Percentiles rank a stretch among this genome's conserved stretches.
phyloP scores from a whole-genome alignment of 2,329 filamentous ascomycete genomes.

The Pyricularia sp. region DNA sequence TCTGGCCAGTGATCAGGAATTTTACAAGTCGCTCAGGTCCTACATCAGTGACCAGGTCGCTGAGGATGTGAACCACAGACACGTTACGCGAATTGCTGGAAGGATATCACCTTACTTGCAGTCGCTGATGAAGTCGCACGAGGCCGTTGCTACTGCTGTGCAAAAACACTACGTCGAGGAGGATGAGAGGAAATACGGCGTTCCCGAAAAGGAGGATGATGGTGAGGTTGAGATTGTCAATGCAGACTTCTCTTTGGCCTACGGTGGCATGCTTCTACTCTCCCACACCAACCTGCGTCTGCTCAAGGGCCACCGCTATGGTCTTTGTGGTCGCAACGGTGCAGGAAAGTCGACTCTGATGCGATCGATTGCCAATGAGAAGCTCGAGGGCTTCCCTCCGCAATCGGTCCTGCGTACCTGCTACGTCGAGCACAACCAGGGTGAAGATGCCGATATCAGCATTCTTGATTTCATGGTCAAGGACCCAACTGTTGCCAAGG shows the following conservation, averaged over 20 bases:
- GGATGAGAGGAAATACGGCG: conserved; percentile 76
- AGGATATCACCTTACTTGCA: conserved; percentile 65
- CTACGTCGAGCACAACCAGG: conserved; percentile 98
- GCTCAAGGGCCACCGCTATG: conserved; percentile 92
- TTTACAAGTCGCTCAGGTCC: conserved; percentile 50
- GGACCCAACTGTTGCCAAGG: conserved; percentile 71
- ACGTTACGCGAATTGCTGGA: conserved; percentile 56
- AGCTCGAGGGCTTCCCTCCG: conserved; percentile 90
- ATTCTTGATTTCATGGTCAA: conserved; percentile 88
- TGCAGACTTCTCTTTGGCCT: conserved; percentile 91
- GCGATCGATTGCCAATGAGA: conserved; percentile 89
- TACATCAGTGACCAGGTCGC: conserved; percentile 79
- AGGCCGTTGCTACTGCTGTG: conserved; percentile 58
- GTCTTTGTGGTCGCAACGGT: conserved; percentile 92
- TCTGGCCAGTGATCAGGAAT: conserved; percentile 44
- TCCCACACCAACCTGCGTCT: conserved; percentile 92
- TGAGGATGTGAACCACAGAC: conserved; percentile 75
- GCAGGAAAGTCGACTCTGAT: conserved; percentile 98
- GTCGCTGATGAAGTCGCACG: conserved; percentile 49
- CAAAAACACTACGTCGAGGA: conserved; percentile 69
- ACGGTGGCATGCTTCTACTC: conserved; percentile 91
- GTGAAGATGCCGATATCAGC: conserved; percentile 90
- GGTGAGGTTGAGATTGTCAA: conserved; percentile 96
- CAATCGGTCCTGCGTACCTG: conserved; percentile 89
- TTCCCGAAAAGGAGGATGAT: conserved; percentile 75